Evolutionary conservation across 2,329 filamentous ascomycete species (phyloP).

Genomic region (Trichoderma citrinoviride): DNA sequence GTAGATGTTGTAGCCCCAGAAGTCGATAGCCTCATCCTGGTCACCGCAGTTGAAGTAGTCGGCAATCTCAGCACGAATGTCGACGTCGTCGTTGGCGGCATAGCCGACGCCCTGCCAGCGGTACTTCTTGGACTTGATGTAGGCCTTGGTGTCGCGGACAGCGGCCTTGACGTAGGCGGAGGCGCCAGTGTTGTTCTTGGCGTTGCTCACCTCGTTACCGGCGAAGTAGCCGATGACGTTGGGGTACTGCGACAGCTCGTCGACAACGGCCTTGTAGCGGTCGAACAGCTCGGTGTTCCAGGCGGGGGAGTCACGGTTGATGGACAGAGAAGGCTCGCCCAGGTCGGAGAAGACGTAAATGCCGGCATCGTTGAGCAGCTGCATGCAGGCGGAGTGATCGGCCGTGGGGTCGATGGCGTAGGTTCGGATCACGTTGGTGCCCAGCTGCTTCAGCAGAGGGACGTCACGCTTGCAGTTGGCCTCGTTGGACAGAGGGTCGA

Average conservation of each 20-base stretch:
- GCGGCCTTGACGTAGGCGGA: conserved; percentile 97
- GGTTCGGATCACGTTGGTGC: conserved; percentile 91
- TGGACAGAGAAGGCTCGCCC: conserved; percentile 75
- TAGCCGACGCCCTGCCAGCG: conserved; percentile 88
- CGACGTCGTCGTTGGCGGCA: conserved; percentile 87
- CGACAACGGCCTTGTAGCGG: conserved; percentile 82
- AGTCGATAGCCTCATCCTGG: conserved; percentile 71
- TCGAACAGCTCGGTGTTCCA: conserved; percentile 79
- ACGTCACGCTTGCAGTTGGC: conserved; percentile 79
- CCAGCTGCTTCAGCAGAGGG: conserved; percentile 71
- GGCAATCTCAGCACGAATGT: conserved; percentile 77
- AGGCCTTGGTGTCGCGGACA: conserved; percentile 90
- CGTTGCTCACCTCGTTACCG: conserved; percentile 95
- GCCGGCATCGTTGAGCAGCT: conserved; percentile 72
- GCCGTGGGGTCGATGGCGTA: conserved; percentile 83
- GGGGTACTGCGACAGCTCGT: conserved; percentile 75
- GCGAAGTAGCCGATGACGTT: conserved; percentile 98
- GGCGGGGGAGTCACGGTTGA: conserved; percentile 73
- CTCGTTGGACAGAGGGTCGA: conserved; percentile 76
- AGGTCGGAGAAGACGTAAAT: conserved; percentile 97
- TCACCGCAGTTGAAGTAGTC: conserved; percentile 91
- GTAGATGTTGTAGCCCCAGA: conserved; percentile 99
- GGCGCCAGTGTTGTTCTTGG: conserved; percentile 80
- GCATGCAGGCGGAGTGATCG: conserved; percentile 84
- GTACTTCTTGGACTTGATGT: conserved; percentile 79